These are phyloP conservation scores for Salvia splendens DNA, from an alignment of 257 asterid species.

Conservation along the genomic window DNA sequence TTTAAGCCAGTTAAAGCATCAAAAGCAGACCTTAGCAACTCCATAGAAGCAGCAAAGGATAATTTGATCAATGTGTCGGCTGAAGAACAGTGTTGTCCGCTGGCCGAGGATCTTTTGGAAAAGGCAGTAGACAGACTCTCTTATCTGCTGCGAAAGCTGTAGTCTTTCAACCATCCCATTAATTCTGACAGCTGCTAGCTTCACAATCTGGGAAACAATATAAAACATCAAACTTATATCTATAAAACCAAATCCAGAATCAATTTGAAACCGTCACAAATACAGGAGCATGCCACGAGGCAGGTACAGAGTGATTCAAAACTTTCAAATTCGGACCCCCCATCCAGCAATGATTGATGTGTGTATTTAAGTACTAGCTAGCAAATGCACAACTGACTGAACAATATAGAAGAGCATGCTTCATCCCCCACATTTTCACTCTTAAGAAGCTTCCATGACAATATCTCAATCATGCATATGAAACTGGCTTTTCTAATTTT, in stretches of 20 bases:
- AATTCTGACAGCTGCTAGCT: constrained; percentile 97
- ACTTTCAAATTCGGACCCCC: neutral
- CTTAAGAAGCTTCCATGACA: neutral
- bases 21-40: constrained; percentile 82
- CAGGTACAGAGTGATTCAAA: constrained; percentile 13
- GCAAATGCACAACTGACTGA: constrained; percentile 2
- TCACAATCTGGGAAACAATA: constrained; percentile 53
- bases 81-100: constrained; percentile 73
- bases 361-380: constrained; percentile 20
- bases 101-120: constrained; percentile 85
- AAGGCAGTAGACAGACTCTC: constrained; percentile 83
- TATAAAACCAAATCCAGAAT: constrained; percentile 2
- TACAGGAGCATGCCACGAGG: constrained; percentile 6
- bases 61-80: constrained; percentile 93
- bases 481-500: constrained; percentile 3
- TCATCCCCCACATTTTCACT: too few species aligned
- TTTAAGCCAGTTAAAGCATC: constrained; percentile 19
- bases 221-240: neutral
- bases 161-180: constrained; percentile 97
- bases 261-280: neutral
- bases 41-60: constrained; percentile 97
- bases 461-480: neutral
- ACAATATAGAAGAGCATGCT: neutral
- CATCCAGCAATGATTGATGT: constrained; percentile 2
- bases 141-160: constrained; percentile 79